Evolutionary conservation across 2,329 filamentous ascomycete species (phyloP).

Genomic region (Cryphonectria carpinicola): DNA sequence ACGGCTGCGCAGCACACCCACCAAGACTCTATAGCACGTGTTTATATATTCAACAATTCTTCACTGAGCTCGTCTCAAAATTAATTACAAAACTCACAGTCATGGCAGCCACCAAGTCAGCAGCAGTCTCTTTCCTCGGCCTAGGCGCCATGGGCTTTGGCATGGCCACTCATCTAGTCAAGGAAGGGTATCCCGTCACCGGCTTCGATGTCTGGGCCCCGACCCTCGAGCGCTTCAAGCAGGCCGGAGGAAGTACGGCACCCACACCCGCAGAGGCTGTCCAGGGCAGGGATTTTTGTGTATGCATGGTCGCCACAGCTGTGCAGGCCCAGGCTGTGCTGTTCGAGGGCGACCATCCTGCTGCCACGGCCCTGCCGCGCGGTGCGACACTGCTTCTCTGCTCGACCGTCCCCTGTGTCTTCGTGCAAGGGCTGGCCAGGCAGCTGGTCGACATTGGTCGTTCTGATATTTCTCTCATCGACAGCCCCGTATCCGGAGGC

Average conservation of each 20-base stretch:
- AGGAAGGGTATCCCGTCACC: conserved; percentile 67
- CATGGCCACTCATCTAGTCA: conserved; percentile 76
- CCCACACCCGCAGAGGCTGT: conserved; percentile 66
- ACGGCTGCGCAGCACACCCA: too few species aligned
- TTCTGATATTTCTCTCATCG: conserved; percentile 68
- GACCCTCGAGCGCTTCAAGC: conserved; percentile 66
- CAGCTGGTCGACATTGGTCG: conserved; percentile 60
- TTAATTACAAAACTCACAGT: conserved; percentile 9
- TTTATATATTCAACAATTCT: too few species aligned
- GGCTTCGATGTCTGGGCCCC: conserved; percentile 74
- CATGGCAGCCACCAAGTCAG: conserved; percentile 41
- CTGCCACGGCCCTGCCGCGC: conserved; percentile 51
- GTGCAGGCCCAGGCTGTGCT: conserved; percentile 69
- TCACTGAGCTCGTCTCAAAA: background rate
- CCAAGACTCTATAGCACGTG: too few species aligned
- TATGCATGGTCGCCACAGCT: conserved; percentile 78
- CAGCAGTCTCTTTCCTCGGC: conserved; percentile 67
- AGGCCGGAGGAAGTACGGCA: conserved; percentile 63
- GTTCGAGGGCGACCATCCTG: conserved; percentile 61
- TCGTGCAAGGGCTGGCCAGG: conserved; percentile 63
- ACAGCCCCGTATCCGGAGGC: conserved; percentile 75
- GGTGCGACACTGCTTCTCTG: conserved; percentile 67
- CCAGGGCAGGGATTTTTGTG: conserved; percentile 60
- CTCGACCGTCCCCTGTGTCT: conserved; percentile 71
- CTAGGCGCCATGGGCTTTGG: conserved; percentile 83